Evolutionary conservation across 495 filamentous ascomycete species (phyloP).

Genomic region (Monascus purpureus): DNA sequence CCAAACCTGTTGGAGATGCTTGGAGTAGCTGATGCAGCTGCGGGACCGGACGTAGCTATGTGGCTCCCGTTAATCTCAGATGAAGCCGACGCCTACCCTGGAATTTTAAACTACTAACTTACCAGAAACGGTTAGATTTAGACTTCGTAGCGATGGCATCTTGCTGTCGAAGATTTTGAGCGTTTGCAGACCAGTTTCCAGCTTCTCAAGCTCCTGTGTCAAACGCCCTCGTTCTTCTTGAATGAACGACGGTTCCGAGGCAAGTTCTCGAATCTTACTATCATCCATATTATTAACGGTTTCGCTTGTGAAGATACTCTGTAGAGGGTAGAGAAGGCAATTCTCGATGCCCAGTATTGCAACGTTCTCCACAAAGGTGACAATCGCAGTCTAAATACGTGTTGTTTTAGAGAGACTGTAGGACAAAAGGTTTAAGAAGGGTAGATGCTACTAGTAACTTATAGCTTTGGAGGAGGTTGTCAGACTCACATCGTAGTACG

Average conservation of each 20-base stretch:
- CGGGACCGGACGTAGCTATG: too few species aligned
- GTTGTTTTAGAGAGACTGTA: too few species aligned
- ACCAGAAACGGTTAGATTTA: too few species aligned
- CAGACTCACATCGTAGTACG: slow-evolving; percentile 21
- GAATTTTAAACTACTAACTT: too few species aligned
- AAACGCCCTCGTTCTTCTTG: slow-evolving; percentile 3
- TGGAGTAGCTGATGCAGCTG: too few species aligned
- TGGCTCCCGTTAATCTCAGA: too few species aligned
- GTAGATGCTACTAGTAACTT: too few species aligned
- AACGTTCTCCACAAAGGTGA: slow-evolving; percentile 48
- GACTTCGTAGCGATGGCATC: not conserved
- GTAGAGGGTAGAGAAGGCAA: slow-evolving; percentile 32
- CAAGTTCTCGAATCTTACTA: slow-evolving; percentile 7
- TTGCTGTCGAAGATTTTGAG: slow-evolving; percentile 1
- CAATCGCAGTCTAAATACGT: slow-evolving; percentile 50
- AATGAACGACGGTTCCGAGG: slow-evolving; percentile 7
- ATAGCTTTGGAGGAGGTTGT: too few species aligned
- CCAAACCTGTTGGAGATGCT: too few species aligned
- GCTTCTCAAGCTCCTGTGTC: slow-evolving; percentile 7
- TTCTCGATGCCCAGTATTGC: slow-evolving; percentile 44
- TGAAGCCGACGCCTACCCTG: too few species aligned
- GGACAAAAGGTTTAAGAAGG: too few species aligned
- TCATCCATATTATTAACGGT: slow-evolving; percentile 17
- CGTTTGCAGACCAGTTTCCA: slow-evolving; percentile 6
- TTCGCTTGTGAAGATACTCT: slow-evolving; percentile 11